A percentile compares a stretch with the other conserved stretches of the same genome.
These are phyloP conservation scores for Debaryomycetaceae sp. DNA, from an alignment of 1,139 yeast species.

Conservation along the genomic window DNA sequence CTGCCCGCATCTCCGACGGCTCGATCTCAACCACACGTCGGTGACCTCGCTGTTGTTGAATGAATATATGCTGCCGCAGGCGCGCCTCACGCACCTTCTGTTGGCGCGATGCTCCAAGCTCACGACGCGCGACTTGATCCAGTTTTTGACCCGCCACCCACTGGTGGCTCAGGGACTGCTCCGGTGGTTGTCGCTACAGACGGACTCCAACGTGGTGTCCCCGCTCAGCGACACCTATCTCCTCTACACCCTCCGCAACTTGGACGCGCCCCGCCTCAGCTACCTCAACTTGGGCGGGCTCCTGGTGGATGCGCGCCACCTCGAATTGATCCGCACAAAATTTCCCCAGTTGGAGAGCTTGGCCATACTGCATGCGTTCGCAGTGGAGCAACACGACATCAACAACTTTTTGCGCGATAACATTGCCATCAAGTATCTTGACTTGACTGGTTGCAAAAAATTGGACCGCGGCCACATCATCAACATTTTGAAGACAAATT, in stretches of 20 bases:
- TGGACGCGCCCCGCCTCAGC: constrained; percentile 47
- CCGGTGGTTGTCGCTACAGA: constrained; percentile 74
- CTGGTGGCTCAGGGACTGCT: constrained; percentile 54
- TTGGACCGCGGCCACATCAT: constrained; percentile 23
- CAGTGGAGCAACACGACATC: constrained; percentile 46
- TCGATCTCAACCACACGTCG: constrained; percentile 81
- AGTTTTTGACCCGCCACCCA: constrained; percentile 71
- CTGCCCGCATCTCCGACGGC: constrained; percentile 55
- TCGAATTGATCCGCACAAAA: constrained; percentile 51
- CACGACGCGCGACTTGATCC: constrained; percentile 68
- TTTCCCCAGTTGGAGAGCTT: constrained; percentile 58
- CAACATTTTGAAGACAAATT: constrained; percentile 24
- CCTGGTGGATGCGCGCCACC: constrained; percentile 53
- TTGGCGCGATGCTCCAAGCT: constrained; percentile 74
- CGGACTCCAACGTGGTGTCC: constrained; percentile 63
- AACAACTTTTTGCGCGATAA: constrained; percentile 40
- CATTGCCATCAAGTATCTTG: constrained; percentile 26
- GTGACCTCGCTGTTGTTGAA: constrained; percentile 54
- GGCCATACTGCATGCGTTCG: constrained; percentile 53
- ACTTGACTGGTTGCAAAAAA: constrained; percentile 37
- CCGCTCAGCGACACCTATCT: constrained; percentile 59
- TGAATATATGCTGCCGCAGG: constrained; percentile 45
- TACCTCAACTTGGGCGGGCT: constrained; percentile 74
- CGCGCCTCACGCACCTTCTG: constrained; percentile 70
- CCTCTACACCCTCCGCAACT: constrained; percentile 49